Evolutionary conservation across 164 flowering plant genomes (phyloP).

Genomic region (Liriodendron chinense): DNA sequence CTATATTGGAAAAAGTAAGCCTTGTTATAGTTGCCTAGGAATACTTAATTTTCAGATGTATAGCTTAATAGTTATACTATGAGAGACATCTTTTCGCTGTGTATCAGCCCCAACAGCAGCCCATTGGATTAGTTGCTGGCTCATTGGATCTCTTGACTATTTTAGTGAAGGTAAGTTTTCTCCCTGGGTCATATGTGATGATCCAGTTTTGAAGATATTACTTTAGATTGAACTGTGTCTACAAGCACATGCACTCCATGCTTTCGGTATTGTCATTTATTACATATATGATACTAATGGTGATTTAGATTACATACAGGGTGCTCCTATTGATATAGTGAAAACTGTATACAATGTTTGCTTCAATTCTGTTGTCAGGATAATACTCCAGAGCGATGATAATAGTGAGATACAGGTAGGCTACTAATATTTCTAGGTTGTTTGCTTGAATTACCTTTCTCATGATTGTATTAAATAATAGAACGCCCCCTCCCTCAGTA

Average conservation of each 20-base stretch:
- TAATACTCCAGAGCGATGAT: constrained; percentile 78
- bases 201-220: neutral
- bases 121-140: constrained; percentile 84
- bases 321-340: constrained; percentile 74
- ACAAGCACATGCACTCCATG: neutral
- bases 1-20: constrained; percentile 69
- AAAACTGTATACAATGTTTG: constrained; percentile 71
- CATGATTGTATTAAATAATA: neutral
- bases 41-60: neutral
- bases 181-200: neutral
- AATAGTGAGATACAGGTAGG: constrained; percentile 89
- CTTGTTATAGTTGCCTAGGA: neutral
- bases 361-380: constrained; percentile 60
- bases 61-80: neutral
- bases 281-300: neutral
- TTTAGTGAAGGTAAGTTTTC: constrained; percentile 68
- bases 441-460: neutral
- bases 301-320: constrained; percentile 40
- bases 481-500: neutral
- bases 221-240: neutral
- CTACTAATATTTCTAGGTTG: constrained; percentile 1
- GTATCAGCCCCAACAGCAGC: constrained; percentile 79
- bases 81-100: constrained; percentile 15
- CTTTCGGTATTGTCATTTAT: neutral
- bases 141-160: constrained; percentile 88